phyloP scores from a whole-genome alignment of 1,284 basidiomycete genomes.

The Austroboletus novae-zelandiae region DNA sequence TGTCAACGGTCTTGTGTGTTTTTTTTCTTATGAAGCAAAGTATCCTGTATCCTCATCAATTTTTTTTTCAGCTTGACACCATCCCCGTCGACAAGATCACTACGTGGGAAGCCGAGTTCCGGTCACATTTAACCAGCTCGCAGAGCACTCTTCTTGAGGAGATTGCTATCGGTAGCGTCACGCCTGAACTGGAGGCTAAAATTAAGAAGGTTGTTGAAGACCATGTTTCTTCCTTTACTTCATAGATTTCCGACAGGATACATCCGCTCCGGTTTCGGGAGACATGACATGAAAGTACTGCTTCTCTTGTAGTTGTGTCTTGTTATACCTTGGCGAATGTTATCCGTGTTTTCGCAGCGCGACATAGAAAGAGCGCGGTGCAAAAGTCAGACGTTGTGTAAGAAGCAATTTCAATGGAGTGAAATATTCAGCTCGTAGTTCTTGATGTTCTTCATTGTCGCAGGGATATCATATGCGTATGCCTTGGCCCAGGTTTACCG shows the following conservation, averaged over 20 bases:
- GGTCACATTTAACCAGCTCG: conserved; percentile 71
- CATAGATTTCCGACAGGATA: conserved; percentile 40
- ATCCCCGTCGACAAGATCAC: conserved; percentile 95
- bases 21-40: not conserved
- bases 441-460: too few relatives aligned
- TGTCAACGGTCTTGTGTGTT: conserved; percentile 91
- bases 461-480: too few relatives aligned
- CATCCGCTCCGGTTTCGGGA: conserved; percentile 13
- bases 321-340: conserved; percentile 28
- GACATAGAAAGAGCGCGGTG: not conserved
- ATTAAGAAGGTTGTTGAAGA: conserved; percentile 92
- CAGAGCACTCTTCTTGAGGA: conserved; percentile 75
- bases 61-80: conserved; percentile 65
- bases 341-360: conserved; percentile 31
- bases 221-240: conserved; percentile 80
- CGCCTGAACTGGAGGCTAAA: conserved; percentile 86
- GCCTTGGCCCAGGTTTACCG: too few relatives aligned
- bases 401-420: too few relatives aligned
- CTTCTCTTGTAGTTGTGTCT: conserved; percentile 15
- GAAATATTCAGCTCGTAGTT: too few relatives aligned
- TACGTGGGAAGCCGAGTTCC: conserved; percentile 91
- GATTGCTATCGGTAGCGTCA: conserved; percentile 82
- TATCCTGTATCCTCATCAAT: not conserved
- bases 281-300: conserved; percentile 22
- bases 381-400: too few relatives aligned